Evolutionary conservation across 129 eudicot species (phyloP).

Genomic region (Escallonia herrerae): DNA sequence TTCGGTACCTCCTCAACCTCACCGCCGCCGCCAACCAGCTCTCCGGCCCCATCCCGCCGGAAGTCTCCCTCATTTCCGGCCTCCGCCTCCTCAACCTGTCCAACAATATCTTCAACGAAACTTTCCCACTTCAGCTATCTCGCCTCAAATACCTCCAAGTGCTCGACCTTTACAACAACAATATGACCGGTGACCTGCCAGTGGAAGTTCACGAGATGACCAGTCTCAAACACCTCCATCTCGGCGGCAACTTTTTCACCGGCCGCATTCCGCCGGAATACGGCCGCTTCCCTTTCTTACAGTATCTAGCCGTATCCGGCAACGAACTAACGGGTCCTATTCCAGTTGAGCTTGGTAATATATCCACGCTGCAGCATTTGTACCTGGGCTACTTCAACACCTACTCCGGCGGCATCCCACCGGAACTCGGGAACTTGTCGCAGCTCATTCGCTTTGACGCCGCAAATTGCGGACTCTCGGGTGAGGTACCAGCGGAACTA

Average conservation of each 20-base stretch:
- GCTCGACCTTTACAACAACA: conserved; percentile 83
- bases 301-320: conserved; percentile 85
- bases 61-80: conserved; percentile 43
- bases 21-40: conserved; percentile 50
- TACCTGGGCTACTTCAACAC: conserved; percentile 76
- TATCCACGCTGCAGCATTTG: conserved; percentile 47
- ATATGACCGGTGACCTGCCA: conserved; percentile 69
- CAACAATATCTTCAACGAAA: conserved; percentile 57
- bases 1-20: conserved; percentile 38
- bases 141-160: conserved; percentile 38
- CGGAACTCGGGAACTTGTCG: conserved; percentile 67
- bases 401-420: conserved; percentile 70
- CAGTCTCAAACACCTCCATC: conserved; percentile 61
- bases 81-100: conserved; percentile 69
- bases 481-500: conserved; percentile 65
- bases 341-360: conserved; percentile 68
- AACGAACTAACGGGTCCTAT: conserved; percentile 75
- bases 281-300: conserved; percentile 47
- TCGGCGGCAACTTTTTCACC: conserved; percentile 79
- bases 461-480: conserved; percentile 79
- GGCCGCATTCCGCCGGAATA: conserved; percentile 70
- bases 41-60: conserved; percentile 65
- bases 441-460: conserved; percentile 63
- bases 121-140: conserved; percentile 55
- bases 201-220: conserved; percentile 30